These are phyloP conservation scores for Xerocomus spinulosus DNA, from an alignment of 768 basidiomycete genomes.

Conservation along the genomic window DNA sequence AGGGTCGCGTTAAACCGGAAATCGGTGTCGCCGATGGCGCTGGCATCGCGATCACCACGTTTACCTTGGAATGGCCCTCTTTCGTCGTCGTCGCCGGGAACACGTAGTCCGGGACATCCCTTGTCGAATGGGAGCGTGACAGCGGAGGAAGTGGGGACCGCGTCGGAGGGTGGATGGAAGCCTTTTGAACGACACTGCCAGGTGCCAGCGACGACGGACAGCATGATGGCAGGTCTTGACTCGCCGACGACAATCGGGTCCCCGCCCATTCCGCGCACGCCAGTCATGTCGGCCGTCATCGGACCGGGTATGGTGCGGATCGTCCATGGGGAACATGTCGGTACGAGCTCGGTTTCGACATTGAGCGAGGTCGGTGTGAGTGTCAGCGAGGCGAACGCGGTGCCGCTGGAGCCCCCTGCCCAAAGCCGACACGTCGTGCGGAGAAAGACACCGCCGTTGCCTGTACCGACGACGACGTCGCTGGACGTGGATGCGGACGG, in stretches of 20 bases:
- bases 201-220: neutral
- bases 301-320: slow-evolving; percentile 21
- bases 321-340: slow-evolving; percentile 28
- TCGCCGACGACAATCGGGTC: slow-evolving; percentile 38
- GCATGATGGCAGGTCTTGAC: slow-evolving; percentile 23
- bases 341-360: slow-evolving; percentile 29
- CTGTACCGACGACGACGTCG: slow-evolving; percentile 1
- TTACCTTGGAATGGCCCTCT: slow-evolving; percentile 26
- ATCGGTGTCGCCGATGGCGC: slow-evolving; percentile 70
- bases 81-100: slow-evolving; percentile 37
- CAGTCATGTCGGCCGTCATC: slow-evolving; percentile 24
- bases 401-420: slow-evolving; percentile 25
- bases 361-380: slow-evolving; percentile 22
- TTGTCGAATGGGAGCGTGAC: slow-evolving; percentile 16
- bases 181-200: slow-evolving; percentile 18
- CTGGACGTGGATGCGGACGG: slow-evolving; percentile 17
- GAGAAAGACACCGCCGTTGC: slow-evolving; percentile 36
- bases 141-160: slow-evolving; percentile 22
- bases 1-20: slow-evolving; percentile 60
- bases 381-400: slow-evolving; percentile 13
- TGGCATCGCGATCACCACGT: slow-evolving; percentile 39
- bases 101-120: slow-evolving; percentile 23
- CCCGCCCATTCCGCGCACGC: slow-evolving; percentile 38
- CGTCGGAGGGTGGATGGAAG: slow-evolving; percentile 29
- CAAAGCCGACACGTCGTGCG: slow-evolving; percentile 30